Base-by-base conservation (phyloP, 805 yeast genomes). In the Saccharomycopsis lassenensis region DNA sequence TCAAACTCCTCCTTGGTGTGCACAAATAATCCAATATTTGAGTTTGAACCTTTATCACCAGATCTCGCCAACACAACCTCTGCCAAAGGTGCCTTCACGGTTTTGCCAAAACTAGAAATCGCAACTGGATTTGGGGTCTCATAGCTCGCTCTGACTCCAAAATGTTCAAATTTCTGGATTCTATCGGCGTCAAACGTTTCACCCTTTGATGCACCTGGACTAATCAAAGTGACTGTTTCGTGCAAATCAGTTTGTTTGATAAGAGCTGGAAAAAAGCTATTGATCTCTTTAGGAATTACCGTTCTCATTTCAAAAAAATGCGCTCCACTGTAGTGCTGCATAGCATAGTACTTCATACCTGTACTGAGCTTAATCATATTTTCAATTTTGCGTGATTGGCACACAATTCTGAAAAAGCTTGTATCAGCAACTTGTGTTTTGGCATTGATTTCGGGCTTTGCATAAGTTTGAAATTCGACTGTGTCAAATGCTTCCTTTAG, bases 41-140 rank as follows among this genome's bases (percentile, higher is more conserved):
- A 29, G 30, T 46, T 46, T 7, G 36, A 24, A 7, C 47, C 49
- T 33, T 46, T 46, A 30, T 46, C 49, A 14, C 49, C 49, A 14
- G 48, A 40, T n/a, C 49, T 27, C 6, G 43, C 48, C 5, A 45
- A 31, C 7, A 46, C 49, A 19, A 46, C 35, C 6, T 35, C 25
- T 11, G 25, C 8, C 10, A 46, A 34, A 8, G 46, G 44, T 3
- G 27, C 27, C 2, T 11, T 26, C n/a, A 40, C 41, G 6, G 49
- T 37, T 7, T 8, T 7, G 16, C 48, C 48, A 25, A 45, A 45
- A 7, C 29, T 23, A 6, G n/a, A 14, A 11, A 45, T 21, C 7
- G 15, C 37, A 11, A 30, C 35, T 10, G 48, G 44, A 14, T 30
- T 10, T 17, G 21, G 12, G 16, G 48, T 46, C 12, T 45, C 47